These are phyloP conservation scores for Hymenoscyphus infarciens DNA, from an alignment of 2,329 filamentous ascomycete genomes.

Conservation along the genomic window DNA sequence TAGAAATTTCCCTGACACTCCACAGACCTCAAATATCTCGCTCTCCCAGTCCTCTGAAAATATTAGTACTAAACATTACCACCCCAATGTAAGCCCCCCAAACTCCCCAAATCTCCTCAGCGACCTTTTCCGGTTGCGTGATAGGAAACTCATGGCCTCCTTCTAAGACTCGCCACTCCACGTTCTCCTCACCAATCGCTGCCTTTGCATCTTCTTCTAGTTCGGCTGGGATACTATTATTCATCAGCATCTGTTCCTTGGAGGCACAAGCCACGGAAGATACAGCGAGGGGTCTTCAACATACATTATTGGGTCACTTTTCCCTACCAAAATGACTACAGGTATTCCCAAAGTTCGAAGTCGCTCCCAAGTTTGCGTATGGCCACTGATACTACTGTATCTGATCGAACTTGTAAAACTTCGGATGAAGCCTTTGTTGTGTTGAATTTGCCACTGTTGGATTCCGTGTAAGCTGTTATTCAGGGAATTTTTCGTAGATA, in stretches of 20 bases:
- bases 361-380: slow-evolving; percentile 48
- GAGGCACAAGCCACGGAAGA: slow-evolving; percentile 37
- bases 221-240: slow-evolving; percentile 40
- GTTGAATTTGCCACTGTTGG: slow-evolving; percentile 49
- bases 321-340: slow-evolving; percentile 45
- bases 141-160: slow-evolving; percentile 62
- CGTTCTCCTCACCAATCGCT: slow-evolving; percentile 37
- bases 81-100: slow-evolving; percentile 36
- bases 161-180: slow-evolving; percentile 49
- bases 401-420: slow-evolving; percentile 58
- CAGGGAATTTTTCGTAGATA: no score
- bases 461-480: background rate
- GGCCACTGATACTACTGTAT: slow-evolving; percentile 50
- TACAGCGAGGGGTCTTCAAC: slow-evolving; percentile 40
- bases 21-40: background rate
- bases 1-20: background rate
- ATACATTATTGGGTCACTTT: slow-evolving; percentile 48
- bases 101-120: slow-evolving; percentile 46
- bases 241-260: background rate
- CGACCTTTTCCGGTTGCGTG: slow-evolving; percentile 46
- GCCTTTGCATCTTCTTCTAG: slow-evolving; percentile 25
- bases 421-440: slow-evolving; percentile 56
- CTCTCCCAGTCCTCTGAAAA: background rate
- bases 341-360: slow-evolving; percentile 48
- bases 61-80: background rate